These are phyloP conservation scores for Moesziomyces parantarcticus DNA, from an alignment of 1,284 basidiomycete genomes.

Conservation along the genomic window DNA sequence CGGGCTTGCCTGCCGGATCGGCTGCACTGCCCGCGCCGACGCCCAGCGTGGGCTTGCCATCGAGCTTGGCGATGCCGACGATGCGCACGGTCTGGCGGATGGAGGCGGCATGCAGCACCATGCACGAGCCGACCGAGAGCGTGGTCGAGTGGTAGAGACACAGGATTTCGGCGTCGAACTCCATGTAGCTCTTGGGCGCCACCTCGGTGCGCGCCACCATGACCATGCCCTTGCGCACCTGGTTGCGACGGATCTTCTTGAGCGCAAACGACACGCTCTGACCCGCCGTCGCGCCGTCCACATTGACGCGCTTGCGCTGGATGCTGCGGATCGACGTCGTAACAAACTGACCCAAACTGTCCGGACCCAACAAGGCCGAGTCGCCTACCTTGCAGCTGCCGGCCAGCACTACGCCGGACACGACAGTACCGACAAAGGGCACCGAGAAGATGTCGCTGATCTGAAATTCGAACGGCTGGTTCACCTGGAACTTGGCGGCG, in stretches of 20 bases:
- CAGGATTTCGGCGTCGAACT: slow-evolving; percentile 65
- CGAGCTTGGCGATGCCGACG: slow-evolving; percentile 59
- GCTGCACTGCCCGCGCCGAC: slow-evolving; percentile 5
- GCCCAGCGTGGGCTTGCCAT: slow-evolving; percentile 33
- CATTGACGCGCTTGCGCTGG: slow-evolving; percentile 89
- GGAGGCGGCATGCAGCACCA: slow-evolving; percentile 64
- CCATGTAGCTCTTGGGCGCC: slow-evolving; percentile 55
- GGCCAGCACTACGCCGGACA: slow-evolving; percentile 83
- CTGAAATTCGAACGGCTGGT: slow-evolving; percentile 84
- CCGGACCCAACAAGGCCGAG: slow-evolving; percentile 86
- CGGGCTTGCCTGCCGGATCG: slow-evolving; percentile 50
- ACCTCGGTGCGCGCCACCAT: slow-evolving; percentile 70
- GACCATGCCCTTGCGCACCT: slow-evolving; percentile 84
- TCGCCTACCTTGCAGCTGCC: slow-evolving; percentile 71
- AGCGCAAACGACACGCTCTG: slow-evolving; percentile 94
- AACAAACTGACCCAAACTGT: slow-evolving; percentile 89
- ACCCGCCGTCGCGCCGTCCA: slow-evolving; percentile 84
- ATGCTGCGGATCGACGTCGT: slow-evolving; percentile 87
- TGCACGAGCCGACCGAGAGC: slow-evolving; percentile 62
- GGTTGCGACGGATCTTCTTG: slow-evolving; percentile 84
- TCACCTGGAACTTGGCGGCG: slow-evolving; percentile 60
- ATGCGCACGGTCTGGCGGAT: slow-evolving; percentile 66
- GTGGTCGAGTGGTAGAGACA: slow-evolving; percentile 67
- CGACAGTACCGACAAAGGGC: slow-evolving; percentile 93
- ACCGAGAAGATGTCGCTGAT: slow-evolving; percentile 73